These are phyloP conservation scores for Neoscytalidium dimidiatum DNA, from an alignment of 2,329 filamentous ascomycete species.

Conservation along the genomic window DNA sequence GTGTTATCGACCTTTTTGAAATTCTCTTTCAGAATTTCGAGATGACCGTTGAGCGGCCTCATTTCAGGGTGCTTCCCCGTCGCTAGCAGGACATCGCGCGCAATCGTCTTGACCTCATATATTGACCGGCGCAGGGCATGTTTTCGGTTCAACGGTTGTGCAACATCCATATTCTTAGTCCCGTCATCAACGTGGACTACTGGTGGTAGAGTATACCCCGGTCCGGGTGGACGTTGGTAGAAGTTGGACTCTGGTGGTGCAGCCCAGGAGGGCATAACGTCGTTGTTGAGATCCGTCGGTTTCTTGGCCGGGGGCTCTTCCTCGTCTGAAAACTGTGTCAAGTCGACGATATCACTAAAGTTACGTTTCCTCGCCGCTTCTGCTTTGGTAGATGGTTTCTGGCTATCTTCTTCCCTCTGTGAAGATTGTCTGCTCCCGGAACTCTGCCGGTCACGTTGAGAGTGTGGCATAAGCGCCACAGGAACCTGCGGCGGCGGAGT, in stretches of 20 bases:
- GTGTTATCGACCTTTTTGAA: slow-evolving; percentile 46
- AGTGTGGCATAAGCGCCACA: slow-evolving; percentile 36
- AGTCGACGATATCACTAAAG: slow-evolving; percentile 56
- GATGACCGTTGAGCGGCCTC: slow-evolving; percentile 60
- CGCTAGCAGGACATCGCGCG: slow-evolving; percentile 63
- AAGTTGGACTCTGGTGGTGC: neutral
- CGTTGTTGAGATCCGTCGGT: neutral
- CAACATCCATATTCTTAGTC: slow-evolving; percentile 32
- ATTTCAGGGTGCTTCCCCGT: slow-evolving; percentile 63
- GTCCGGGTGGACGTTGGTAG: neutral
- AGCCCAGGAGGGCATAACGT: slow-evolving; percentile 7
- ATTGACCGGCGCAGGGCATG: slow-evolving; percentile 50
- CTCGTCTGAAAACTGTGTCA: slow-evolving; percentile 52
- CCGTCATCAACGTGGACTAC: slow-evolving; percentile 20
- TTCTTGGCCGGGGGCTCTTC: slow-evolving; percentile 43
- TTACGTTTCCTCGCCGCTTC: slow-evolving; percentile 58
- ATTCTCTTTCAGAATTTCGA: slow-evolving; percentile 49
- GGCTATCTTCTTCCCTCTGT: slow-evolving; percentile 9
- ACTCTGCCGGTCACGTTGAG: slow-evolving; percentile 28
- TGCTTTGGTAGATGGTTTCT: slow-evolving; percentile 50
- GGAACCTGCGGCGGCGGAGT: slow-evolving; percentile 26
- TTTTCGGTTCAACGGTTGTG: slow-evolving; percentile 49
- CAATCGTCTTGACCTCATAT: slow-evolving; percentile 65
- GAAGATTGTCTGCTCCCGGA: slow-evolving; percentile 25
- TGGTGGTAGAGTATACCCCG: neutral